A percentile compares a stretch with the other conserved stretches of the same genome.
phyloP scores from a whole-genome alignment of 768 basidiomycete genomes.

The Mycena epipterygia region DNA sequence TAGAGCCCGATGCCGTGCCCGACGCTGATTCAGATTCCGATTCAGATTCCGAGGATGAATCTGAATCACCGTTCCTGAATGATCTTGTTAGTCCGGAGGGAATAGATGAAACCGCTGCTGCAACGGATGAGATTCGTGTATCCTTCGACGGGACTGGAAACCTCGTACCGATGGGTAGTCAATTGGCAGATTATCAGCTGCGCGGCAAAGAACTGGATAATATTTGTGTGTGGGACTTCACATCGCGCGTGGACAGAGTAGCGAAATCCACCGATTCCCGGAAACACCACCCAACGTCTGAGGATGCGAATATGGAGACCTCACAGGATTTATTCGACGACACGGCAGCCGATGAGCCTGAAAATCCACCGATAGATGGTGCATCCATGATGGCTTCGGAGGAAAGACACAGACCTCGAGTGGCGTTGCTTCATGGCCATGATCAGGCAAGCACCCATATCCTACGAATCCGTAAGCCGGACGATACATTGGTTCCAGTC shows the following conservation, averaged over 20 bases:
- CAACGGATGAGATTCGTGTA: background rate
- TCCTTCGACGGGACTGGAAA: background rate
- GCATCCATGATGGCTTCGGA: conserved; percentile 19
- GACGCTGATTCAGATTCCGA: background rate
- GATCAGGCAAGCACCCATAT: conserved; percentile 32
- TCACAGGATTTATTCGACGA: conserved; percentile 9
- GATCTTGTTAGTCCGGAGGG: background rate
- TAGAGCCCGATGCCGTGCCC: background rate
- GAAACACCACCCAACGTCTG: background rate
- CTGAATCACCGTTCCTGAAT: background rate
- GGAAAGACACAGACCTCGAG: conserved; percentile 13
- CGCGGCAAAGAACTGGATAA: conserved; percentile 32
- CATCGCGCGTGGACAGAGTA: conserved; percentile 39
- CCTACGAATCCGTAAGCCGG: conserved; percentile 14
- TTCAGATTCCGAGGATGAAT: background rate
- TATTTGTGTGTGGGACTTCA: conserved; percentile 47
- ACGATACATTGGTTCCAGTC: conserved; percentile 44
- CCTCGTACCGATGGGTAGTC: conserved; percentile 30
- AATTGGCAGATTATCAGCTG: conserved; percentile 44
- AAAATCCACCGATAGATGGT: background rate
- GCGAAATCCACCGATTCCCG: conserved; percentile 9
- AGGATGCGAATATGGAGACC: background rate
- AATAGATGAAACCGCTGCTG: background rate
- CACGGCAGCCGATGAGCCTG: background rate
- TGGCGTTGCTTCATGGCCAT: background rate